Base-by-base conservation (phyloP, 2,329 filamentous ascomycete species). In the Lasiodiplodia gonubiensis region DNA sequence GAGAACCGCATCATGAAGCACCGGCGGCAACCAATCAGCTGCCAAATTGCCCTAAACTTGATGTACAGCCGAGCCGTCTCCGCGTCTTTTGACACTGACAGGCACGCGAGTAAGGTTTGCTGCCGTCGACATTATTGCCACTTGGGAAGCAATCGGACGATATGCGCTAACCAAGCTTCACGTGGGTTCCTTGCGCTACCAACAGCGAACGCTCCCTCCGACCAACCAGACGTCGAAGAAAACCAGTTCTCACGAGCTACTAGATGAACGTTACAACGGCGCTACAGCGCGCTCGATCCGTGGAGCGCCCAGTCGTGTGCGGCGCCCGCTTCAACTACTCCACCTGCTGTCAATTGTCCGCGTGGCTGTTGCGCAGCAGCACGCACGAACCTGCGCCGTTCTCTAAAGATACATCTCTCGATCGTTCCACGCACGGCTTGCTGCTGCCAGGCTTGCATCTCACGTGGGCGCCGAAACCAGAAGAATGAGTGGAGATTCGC, bases 161-260 rank as follows among this genome's bases (percentile, higher is more conserved):
- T 61, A n/a, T 35, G 27, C 57, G 25, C 57, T 61, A 61, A 27
- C 14, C 25, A 61, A 61, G 57, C 57, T 61, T 61, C 57, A 61
- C 57, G 57, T 61, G 57, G 39, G 57, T 61, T 49, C 57, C 57
- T 49, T 49, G 57, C n/a, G 27, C 42, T 42, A 61, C 39, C 25
- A 61, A 27, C 57, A 61, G 10, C 18, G 35, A 42, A 27, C 39
- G 11, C 39, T n/a, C 39, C 57, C 16, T 16, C 18, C 39, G n/a
- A 8, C 39, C 57, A 61, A 61, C 39, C 35, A 61, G 25, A 48
- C 25, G 23, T 27, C 10, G 14, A 59, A 23, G 55, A 18, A 23
- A 39, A 23, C 37, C 39, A 42, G 39, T 61, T 61, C 39, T 61
- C 42, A 30, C 39, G 57, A 61, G 39, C 25, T 39, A 33, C 39